Percentiles rank a stretch among this genome's conserved stretches.
Conservation (phyloP, 2,329 filamentous ascomycete species). For the Xylariaceae sp. region DNA sequence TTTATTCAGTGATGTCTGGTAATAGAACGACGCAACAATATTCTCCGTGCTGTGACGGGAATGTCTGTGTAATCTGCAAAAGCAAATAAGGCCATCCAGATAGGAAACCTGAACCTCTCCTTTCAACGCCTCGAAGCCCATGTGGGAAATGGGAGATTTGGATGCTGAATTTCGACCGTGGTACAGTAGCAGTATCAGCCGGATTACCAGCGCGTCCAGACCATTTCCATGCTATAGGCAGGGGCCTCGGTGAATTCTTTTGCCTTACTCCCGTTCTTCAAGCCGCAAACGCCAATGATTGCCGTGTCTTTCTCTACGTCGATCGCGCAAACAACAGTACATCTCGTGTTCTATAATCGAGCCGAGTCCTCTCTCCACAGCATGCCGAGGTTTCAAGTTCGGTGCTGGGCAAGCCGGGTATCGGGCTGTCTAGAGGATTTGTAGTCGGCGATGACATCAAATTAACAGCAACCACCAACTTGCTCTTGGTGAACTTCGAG, state of each 20-base stretch:
- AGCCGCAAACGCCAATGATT: too few species aligned
- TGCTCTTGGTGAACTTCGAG: slow-evolving; percentile 98
- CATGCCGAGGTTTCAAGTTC: neutral
- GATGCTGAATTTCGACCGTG: neutral
- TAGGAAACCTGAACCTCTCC: slow-evolving; percentile 4
- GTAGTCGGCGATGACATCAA: slow-evolving; percentile 25
- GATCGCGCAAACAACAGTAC: neutral
- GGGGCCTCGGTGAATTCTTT: neutral
- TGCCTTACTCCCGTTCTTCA: too few species aligned
- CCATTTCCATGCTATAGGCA: slow-evolving; percentile 1
- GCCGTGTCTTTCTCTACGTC: neutral
- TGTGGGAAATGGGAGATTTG: neutral
- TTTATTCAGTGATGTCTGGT: slow-evolving; percentile 7
- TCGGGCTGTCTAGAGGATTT: neutral
- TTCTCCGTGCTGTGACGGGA: slow-evolving; percentile 1
- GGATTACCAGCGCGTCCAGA: neutral
- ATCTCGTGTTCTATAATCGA: neutral
- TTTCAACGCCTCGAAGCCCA: slow-evolving; percentile 6
- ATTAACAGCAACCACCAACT: slow-evolving; percentile 61
- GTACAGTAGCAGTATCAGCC: neutral
- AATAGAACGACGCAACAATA: slow-evolving; percentile 10
- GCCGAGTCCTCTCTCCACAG: neutral
- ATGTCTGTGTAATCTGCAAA: slow-evolving; percentile 4
- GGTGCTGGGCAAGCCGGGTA: neutral
- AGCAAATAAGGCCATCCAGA: slow-evolving; percentile 8